A percentile compares a stretch with the other conserved stretches of the same genome.
Evolutionary conservation across 2,329 filamentous ascomycete species (phyloP).

Genomic region (Apiospora arundinis): DNA sequence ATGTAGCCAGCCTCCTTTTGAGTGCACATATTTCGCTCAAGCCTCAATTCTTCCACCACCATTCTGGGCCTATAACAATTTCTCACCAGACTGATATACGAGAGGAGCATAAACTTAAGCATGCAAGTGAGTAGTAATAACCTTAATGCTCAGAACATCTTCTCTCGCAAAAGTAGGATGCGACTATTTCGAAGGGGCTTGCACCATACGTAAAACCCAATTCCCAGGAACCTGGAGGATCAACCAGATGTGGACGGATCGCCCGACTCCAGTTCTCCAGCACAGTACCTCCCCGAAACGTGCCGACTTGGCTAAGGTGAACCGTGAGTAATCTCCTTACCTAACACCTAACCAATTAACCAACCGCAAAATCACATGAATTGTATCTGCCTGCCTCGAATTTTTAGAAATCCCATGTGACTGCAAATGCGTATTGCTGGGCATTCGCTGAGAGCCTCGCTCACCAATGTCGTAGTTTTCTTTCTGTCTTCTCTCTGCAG

Average conservation of each 20-base stretch:
- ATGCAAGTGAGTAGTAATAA: not conserved
- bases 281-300: not conserved
- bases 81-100: not conserved
- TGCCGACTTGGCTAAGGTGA: not conserved
- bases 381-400: not conserved
- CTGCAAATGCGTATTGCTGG: not conserved
- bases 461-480: not conserved
- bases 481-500: not conserved
- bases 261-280: not conserved
- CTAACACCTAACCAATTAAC: not conserved
- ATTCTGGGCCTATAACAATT: not conserved
- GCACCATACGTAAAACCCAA: not conserved
- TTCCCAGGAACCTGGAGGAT: not conserved
- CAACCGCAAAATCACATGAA: not conserved
- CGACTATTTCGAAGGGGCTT: not conserved
- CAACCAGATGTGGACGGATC: conserved; percentile 7
- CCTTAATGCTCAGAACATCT: not conserved
- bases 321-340: not conserved
- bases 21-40: not conserved
- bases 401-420: not conserved
- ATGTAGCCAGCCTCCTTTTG: too few relatives aligned
- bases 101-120: not conserved
- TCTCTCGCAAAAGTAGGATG: not conserved
- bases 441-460: not conserved
- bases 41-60: not conserved